Conservation (phyloP, 2,329 filamentous ascomycete species). For the Fusarium piperis region DNA sequence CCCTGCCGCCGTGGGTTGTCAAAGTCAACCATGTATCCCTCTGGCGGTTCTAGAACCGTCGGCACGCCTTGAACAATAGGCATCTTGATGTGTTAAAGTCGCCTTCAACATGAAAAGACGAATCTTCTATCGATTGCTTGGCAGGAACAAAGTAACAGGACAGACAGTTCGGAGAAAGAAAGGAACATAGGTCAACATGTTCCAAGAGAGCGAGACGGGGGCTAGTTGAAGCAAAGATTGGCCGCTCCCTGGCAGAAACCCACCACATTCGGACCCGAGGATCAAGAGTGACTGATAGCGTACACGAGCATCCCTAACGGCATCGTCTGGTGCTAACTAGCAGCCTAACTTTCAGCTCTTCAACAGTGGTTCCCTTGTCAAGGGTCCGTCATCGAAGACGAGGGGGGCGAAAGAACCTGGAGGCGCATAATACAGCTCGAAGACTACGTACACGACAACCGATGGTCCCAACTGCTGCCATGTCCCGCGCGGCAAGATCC, state of each 20-base stretch:
- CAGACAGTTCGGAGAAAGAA: background rate
- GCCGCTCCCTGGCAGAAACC: background rate
- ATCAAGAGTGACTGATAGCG: background rate
- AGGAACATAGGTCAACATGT: background rate
- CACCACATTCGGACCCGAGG: background rate
- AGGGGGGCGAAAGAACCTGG: background rate
- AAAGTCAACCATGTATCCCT: slow-evolving; percentile 48
- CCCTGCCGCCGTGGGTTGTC: slow-evolving; percentile 43
- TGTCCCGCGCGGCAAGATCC: background rate
- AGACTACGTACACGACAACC: background rate
- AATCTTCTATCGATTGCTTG: background rate
- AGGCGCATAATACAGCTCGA: background rate
- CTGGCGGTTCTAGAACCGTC: slow-evolving; percentile 38
- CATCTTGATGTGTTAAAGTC: slow-evolving; percentile 16
- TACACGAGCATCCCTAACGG: background rate
- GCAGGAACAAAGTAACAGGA: background rate
- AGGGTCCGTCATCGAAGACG: background rate
- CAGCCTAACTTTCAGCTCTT: background rate
- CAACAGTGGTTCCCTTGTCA: background rate
- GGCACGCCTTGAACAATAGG: slow-evolving; percentile 23
- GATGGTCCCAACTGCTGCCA: background rate
- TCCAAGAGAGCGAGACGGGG: background rate
- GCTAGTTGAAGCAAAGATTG: slow-evolving; percentile 5
- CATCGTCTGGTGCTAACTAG: background rate
- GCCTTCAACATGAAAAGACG: background rate